Conservation (phyloP, 2,329 filamentous ascomycete genomes). For the Scedosporium dehoogii region DNA sequence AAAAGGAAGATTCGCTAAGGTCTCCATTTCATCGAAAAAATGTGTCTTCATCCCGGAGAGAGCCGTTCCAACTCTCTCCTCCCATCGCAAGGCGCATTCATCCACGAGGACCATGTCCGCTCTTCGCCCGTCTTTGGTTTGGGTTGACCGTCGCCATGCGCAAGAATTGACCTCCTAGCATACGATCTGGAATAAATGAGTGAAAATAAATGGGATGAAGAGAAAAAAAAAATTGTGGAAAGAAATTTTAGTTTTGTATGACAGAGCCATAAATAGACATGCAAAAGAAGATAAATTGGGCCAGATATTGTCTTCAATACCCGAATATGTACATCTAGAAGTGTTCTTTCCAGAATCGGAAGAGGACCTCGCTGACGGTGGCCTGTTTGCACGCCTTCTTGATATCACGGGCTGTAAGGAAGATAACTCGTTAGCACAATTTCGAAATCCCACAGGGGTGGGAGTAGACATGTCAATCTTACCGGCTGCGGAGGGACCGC, state of each 20-base stretch:
- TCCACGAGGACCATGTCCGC: background rate
- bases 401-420: slow-evolving; percentile 65
- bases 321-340: slow-evolving; percentile 34
- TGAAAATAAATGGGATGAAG: no score
- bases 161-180: background rate
- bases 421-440: slow-evolving; percentile 21
- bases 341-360: slow-evolving; percentile 99
- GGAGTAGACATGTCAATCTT: slow-evolving; percentile 19
- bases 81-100: no score
- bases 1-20: no score
- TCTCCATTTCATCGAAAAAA: no score
- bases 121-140: background rate
- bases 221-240: background rate
- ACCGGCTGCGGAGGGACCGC: slow-evolving; percentile 69
- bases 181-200: background rate
- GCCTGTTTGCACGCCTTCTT: slow-evolving; percentile 67
- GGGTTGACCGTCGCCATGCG: background rate
- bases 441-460: background rate
- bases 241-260: background rate
- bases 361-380: slow-evolving; percentile 70
- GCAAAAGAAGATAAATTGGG: slow-evolving; percentile 3
- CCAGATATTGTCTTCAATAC: background rate
- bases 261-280: background rate
- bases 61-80: no score
- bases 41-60: no score